Evolutionary conservation across 2,329 filamentous ascomycete genomes (phyloP), one percentile per base, ranked within the genome.

Genomic region (Diaporthe eres): DNA sequence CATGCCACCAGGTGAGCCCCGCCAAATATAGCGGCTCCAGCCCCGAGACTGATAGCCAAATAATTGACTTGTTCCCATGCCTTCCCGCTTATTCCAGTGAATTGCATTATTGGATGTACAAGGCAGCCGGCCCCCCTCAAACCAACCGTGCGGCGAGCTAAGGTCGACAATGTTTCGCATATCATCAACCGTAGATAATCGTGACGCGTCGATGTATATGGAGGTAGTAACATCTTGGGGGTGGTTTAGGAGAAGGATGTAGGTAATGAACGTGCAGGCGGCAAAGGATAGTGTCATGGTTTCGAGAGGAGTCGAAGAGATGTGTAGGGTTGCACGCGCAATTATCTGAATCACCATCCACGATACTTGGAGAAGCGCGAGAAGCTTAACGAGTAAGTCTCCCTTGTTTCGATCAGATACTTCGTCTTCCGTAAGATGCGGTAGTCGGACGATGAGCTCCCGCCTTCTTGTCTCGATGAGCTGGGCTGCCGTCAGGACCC

Each of bases 101-200:
- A 28, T 0, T 17, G 13, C 4, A 12, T 28, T 15, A 17, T 25
- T 28, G 1, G 51, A 3, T 28, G 7, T 1, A 31, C n/a, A 28
- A 31, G 51, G 51, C 25, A 55, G 51, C 25, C n/a, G 51, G 12
- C 3, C 2, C 1, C 0, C 2, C 13, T 0, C 1, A 28, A 25
- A 15, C 47, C 47, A 51, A n/a, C 0, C 1, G 19, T 12, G 2
- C 15, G 1, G 0, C 2, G 51, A 4, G n/a, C n/a, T 55, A 1
- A 55, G n/a, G 13, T 28, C 25, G 4, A 25, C 51, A 6, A 55
- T 55, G 0, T 6, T 2, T 15, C 4, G n/a, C 51, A 55, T 7
- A 28, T 55, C 51, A 1, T 31, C 25, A 13, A 28, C 3, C 8
- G 51, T 55, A 17, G n/a, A 9, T 13, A 8, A 12, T 1, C 51